These are phyloP conservation scores for Paramecium sexaurelia DNA, from an alignment of 73 alveolate species.

Conservation along the genomic window DNA sequence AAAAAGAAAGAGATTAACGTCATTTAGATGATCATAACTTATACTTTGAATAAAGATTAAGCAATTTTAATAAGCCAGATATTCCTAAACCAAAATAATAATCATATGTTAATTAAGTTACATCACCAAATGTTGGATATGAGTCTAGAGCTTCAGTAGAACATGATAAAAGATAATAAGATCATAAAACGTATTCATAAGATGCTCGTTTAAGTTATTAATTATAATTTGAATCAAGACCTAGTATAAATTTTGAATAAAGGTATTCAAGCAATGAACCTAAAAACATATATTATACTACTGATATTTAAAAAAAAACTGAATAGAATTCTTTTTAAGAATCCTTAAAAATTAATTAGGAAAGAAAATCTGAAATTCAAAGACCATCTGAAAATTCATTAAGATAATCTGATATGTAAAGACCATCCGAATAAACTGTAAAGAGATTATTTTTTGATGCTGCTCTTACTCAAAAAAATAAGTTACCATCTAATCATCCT, in stretches of 20 bases:
- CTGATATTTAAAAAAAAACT: neutral
- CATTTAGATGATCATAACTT: neutral
- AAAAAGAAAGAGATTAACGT: neutral
- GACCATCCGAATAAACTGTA: neutral
- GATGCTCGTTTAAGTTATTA: neutral
- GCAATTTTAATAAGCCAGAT: neutral
- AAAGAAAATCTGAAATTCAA: neutral
- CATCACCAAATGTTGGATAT: neutral
- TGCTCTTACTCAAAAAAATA: neutral
- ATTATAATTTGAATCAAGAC: neutral
- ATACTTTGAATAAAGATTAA: neutral
- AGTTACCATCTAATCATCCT: conserved; percentile 11
- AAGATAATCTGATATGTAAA: neutral
- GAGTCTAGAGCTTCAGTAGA: neutral
- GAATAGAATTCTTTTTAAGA: neutral
- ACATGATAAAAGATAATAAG: neutral
- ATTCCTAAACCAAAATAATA: neutral
- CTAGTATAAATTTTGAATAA: neutral
- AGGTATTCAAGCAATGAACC: neutral
- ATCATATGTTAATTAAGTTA: neutral
- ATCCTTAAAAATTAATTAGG: neutral
- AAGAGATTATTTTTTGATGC: conserved; percentile 29
- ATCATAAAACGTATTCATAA: neutral
- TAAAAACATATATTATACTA: neutral
- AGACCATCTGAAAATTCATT: neutral